Conservation (phyloP, 495 filamentous ascomycete genomes). For the Lophium mytilinum region DNA sequence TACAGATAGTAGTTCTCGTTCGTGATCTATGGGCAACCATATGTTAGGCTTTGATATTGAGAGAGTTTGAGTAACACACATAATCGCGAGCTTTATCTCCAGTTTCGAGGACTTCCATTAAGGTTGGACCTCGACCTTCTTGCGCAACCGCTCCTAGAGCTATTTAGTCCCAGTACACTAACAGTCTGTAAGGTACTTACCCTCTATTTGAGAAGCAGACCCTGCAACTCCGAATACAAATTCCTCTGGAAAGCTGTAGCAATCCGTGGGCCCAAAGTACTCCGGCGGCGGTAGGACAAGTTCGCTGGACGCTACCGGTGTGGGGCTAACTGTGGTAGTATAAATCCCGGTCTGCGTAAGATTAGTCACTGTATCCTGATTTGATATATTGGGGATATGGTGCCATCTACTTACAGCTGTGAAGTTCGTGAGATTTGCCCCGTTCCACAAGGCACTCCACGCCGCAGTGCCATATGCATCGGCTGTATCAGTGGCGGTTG, state of each 20-base stretch:
- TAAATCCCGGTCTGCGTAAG: not conserved
- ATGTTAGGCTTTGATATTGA: constrained; percentile 14
- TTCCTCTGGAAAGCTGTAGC: constrained; percentile 18
- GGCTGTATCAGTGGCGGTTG: constrained; percentile 4
- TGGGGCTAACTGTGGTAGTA: constrained; percentile 12
- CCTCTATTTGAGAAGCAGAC: constrained; percentile 25
- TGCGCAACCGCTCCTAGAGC: constrained; percentile 15
- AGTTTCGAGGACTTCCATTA: constrained; percentile 32
- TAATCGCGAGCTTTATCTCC: not conserved
- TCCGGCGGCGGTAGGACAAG: constrained; percentile 10
- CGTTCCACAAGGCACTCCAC: constrained; percentile 6
- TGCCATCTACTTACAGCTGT: not conserved
- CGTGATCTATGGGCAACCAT: constrained; percentile 29
- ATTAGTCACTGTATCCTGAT: too few species aligned
- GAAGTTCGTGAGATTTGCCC: constrained; percentile 3
- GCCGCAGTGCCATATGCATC: constrained; percentile 12
- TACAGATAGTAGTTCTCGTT: constrained; percentile 45
- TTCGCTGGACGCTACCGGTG: constrained; percentile 11
- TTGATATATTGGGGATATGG: too few species aligned
- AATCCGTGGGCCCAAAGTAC: constrained; percentile 18
- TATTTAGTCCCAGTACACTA: not conserved
- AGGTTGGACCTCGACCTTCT: constrained; percentile 25
- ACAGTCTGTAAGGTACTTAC: not conserved
- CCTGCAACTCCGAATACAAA: constrained; percentile 29
- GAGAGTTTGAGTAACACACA: constrained; percentile 5